These are phyloP conservation scores for Clarireedia monteithiana DNA, from an alignment of 2,329 filamentous ascomycete genomes.

Conservation along the genomic window DNA sequence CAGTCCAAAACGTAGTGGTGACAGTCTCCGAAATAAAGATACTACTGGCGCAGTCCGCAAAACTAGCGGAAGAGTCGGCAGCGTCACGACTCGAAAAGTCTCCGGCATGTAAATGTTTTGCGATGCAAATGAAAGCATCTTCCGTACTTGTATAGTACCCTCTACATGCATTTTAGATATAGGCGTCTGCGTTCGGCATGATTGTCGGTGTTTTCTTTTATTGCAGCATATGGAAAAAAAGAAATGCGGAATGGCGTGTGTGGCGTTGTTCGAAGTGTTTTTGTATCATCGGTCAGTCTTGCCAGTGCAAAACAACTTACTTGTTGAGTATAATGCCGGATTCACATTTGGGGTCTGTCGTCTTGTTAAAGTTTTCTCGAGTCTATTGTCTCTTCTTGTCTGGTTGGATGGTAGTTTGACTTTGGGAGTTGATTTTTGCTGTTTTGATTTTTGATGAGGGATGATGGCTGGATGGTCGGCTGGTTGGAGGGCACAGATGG, in stretches of 20 bases:
- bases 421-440: neutral
- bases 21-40: slow-evolving; percentile 42
- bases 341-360: neutral
- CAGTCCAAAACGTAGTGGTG: slow-evolving; percentile 47
- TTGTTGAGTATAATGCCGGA: slow-evolving; percentile 6
- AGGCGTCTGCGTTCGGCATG: slow-evolving; percentile 1
- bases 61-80: slow-evolving; percentile 58
- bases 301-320: slow-evolving; percentile 5
- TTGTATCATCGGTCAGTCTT: neutral
- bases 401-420: neutral
- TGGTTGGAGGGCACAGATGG: neutral
- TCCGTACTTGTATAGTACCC: slow-evolving; percentile 23
- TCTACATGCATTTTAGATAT: slow-evolving; percentile 12
- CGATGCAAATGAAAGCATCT: slow-evolving; percentile 15
- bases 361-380: neutral
- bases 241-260: slow-evolving; percentile 5
- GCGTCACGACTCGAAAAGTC: slow-evolving; percentile 37
- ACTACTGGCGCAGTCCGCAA: slow-evolving; percentile 50
- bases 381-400: slow-evolving; percentile 2
- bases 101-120: slow-evolving; percentile 25
- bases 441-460: neutral
- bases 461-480: neutral
- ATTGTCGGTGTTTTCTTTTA: neutral
- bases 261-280: slow-evolving; percentile 3
- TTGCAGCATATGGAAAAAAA: slow-evolving; percentile 4